Evolutionary conservation across 2,329 filamentous ascomycete genomes (phyloP).

Genomic region (Curvularia lunata): DNA sequence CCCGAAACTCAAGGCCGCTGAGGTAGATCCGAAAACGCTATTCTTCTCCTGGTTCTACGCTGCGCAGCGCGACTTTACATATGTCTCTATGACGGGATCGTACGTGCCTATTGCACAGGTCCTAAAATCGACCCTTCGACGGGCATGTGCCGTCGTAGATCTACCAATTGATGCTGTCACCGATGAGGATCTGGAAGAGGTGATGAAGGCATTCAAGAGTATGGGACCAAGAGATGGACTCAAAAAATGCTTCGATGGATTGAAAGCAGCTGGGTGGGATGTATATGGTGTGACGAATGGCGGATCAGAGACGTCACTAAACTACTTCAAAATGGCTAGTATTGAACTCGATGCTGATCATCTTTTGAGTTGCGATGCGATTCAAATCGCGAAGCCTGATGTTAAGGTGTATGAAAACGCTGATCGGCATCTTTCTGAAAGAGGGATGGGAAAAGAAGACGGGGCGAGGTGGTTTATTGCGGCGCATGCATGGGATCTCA

Average conservation of each 20-base stretch:
- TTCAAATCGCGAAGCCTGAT: constrained; percentile 33
- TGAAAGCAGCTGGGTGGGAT: constrained; percentile 28
- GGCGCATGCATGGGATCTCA: constrained; percentile 36
- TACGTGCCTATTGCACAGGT: constrained; percentile 35
- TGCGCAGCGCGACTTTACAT: constrained; percentile 37
- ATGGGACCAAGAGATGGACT: constrained; percentile 30
- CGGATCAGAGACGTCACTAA: constrained; percentile 21
- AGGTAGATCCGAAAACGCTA: constrained; percentile 29
- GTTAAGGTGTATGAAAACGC: constrained; percentile 30
- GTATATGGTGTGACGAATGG: constrained; percentile 37
- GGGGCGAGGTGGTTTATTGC: constrained; percentile 36
- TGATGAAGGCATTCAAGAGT: constrained; percentile 33
- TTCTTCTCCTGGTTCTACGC: constrained; percentile 41
- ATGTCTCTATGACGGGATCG: constrained; percentile 22
- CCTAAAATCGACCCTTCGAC: constrained; percentile 27
- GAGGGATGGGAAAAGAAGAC: constrained; percentile 8
- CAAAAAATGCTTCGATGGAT: constrained; percentile 31
- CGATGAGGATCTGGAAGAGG: constrained; percentile 24
- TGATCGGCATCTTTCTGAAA: constrained; percentile 19
- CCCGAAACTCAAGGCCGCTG: constrained; percentile 18
- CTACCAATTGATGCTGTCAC: constrained; percentile 24
- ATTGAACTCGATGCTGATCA: constrained; percentile 28
- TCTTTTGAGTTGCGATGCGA: constrained; percentile 30
- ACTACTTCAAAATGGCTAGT: constrained; percentile 24
- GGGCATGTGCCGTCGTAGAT: constrained; percentile 29